Conservation (phyloP, 2,329 filamentous ascomycete species). For the Colletotrichum cereale region DNA sequence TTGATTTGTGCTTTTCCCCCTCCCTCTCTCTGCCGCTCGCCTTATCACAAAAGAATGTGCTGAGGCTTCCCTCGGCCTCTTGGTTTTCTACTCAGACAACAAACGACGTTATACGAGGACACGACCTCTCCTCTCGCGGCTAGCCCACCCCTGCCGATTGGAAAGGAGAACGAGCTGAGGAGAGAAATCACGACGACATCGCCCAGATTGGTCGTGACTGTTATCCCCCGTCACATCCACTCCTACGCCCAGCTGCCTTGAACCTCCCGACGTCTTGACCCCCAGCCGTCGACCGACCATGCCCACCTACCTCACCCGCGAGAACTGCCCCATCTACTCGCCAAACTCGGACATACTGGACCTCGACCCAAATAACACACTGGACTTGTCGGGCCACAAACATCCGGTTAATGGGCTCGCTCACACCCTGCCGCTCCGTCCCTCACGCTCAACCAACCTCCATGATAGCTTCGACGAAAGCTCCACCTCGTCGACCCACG, state of each 20-base stretch:
- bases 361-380: constrained; percentile 56
- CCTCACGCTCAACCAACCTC: constrained; percentile 59
- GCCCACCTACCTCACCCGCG: constrained; percentile 67
- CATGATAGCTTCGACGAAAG: constrained; percentile 68
- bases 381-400: constrained; percentile 47
- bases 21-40: background rate
- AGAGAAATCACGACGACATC: constrained; percentile 17
- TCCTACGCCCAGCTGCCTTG: constrained; percentile 1
- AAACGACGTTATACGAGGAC: constrained; percentile 7
- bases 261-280: constrained; percentile 33
- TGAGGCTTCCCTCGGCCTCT: constrained; percentile 31
- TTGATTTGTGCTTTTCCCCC: background rate
- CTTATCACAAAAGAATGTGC: constrained; percentile 28
- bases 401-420: constrained; percentile 53
- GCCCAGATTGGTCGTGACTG: constrained; percentile 23
- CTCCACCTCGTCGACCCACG: constrained; percentile 65
- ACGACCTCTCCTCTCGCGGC: background rate
- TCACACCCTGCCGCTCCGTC: constrained; percentile 46
- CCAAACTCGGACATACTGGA: constrained; percentile 58
- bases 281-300: constrained; percentile 49
- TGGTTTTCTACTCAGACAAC: background rate
- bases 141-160: background rate
- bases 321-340: constrained; percentile 57
- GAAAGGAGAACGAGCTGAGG: background rate
- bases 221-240: constrained; percentile 31